Conservation (phyloP, 1,284 basidiomycete genomes). For the Psilocybe mexicana region DNA sequence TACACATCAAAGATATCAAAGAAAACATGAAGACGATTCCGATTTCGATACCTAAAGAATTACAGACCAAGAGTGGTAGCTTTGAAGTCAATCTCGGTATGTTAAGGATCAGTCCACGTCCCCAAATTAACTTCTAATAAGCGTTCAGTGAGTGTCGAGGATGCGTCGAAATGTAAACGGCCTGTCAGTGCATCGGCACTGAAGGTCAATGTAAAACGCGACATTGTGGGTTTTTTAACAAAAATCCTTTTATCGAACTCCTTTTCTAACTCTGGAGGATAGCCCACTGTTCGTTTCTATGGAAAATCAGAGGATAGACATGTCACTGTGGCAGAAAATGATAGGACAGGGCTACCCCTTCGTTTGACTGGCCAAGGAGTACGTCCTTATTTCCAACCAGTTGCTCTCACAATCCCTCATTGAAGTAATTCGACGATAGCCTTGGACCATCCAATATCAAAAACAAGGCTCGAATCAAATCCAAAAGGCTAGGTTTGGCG, state of each 20-base stretch:
- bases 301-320: constrained; percentile 56
- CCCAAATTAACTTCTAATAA: not conserved
- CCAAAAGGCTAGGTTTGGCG: constrained; percentile 49
- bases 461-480: constrained; percentile 48
- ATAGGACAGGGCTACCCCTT: constrained; percentile 72
- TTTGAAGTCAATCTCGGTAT: constrained; percentile 81
- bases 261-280: constrained; percentile 3
- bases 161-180: constrained; percentile 86
- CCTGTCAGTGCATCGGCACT: constrained; percentile 77
- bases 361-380: constrained; percentile 87
- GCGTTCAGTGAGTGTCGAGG: constrained; percentile 75
- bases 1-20: constrained; percentile 60
- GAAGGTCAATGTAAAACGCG: constrained; percentile 85
- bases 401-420: constrained; percentile 9
- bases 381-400: constrained; percentile 27
- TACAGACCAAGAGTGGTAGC: constrained; percentile 71
- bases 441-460: constrained; percentile 84
- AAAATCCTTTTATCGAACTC: not conserved
- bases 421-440: constrained; percentile 43
- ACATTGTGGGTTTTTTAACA: constrained; percentile 56
- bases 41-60: constrained; percentile 65
- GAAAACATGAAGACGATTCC: constrained; percentile 57
- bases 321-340: constrained; percentile 76
- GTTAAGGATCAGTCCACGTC: constrained; percentile 18
- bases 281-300: constrained; percentile 90